Conservation (phyloP, 2,329 filamentous ascomycete species). For the Parastagonospora nodorum region DNA sequence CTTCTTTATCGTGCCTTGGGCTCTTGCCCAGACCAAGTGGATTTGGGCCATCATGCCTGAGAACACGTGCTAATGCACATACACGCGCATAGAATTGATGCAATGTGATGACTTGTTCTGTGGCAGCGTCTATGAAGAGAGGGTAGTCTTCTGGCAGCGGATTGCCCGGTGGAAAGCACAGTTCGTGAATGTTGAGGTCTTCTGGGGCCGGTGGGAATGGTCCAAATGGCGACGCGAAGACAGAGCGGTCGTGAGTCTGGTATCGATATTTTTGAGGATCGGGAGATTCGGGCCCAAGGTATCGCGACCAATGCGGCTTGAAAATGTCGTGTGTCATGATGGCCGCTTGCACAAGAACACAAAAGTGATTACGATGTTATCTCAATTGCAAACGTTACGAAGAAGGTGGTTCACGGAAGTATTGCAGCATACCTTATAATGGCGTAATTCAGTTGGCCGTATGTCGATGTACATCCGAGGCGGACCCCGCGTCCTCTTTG, state of each 20-base stretch:
- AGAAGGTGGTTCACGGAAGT: not conserved
- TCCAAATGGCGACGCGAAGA: conserved; percentile 35
- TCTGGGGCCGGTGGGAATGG: conserved; percentile 30
- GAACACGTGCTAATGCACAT: conserved; percentile 33
- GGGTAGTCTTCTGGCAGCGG: conserved; percentile 35
- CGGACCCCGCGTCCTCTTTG: not conserved
- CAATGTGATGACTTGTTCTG: conserved; percentile 29
- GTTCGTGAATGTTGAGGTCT: conserved; percentile 38
- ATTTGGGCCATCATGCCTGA: conserved; percentile 35
- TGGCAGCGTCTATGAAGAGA: conserved; percentile 35
- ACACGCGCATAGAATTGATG: conserved; percentile 33
- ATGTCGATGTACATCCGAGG: not conserved
- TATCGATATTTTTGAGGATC: conserved; percentile 29
- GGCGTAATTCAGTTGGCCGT: not conserved
- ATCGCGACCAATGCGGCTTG: conserved; percentile 33
- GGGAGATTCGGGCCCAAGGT: conserved; percentile 27
- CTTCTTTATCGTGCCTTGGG: conserved; percentile 27
- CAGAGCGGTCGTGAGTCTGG: conserved; percentile 13
- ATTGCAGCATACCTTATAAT: not conserved
- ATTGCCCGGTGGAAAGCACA: conserved; percentile 34
- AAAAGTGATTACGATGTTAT: not conserved
- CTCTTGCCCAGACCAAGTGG: conserved; percentile 24
- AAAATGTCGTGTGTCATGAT: conserved; percentile 31
- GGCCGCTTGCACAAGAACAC: not conserved
- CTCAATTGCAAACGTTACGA: not conserved